Conservation (phyloP, 148 eudicot genomes). For the Rhododendron ferrugineum region DNA sequence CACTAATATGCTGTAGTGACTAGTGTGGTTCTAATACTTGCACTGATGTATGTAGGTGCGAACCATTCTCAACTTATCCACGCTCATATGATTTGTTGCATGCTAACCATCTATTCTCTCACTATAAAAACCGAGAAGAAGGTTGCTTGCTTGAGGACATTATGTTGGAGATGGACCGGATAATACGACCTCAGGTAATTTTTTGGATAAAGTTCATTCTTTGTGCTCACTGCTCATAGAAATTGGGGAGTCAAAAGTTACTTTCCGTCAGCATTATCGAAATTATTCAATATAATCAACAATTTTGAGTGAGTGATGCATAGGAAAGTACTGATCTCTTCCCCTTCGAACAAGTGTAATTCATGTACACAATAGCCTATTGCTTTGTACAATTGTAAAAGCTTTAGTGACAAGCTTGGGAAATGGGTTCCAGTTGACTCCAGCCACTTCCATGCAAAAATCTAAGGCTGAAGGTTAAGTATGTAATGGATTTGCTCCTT, state of each 20-base stretch:
- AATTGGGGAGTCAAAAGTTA: slow-evolving; percentile 2
- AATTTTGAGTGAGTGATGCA: neutral
- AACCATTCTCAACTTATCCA: slow-evolving; percentile 93
- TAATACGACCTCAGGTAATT: slow-evolving; percentile 81
- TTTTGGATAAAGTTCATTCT: slow-evolving; percentile 1
- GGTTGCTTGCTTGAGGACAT: slow-evolving; percentile 83
- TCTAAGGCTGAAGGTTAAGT: neutral
- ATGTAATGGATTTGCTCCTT: neutral
- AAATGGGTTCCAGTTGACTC: neutral
- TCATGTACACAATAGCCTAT: neutral
- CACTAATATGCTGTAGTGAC: neutral
- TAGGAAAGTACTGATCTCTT: neutral
- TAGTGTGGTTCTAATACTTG: neutral
- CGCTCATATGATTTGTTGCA: slow-evolving; percentile 89
- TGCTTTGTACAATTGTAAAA: neutral
- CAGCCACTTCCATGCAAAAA: slow-evolving; percentile 2
- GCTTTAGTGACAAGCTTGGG: neutral
- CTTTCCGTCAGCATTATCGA: neutral
- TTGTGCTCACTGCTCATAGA: neutral
- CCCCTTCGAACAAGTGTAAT: neutral
- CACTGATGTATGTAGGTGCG: slow-evolving; percentile 55
- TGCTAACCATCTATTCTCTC: slow-evolving; percentile 74
- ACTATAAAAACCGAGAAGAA: slow-evolving; percentile 49
- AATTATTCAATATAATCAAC: neutral
- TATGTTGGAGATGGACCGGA: slow-evolving; percentile 93